Percentiles rank a stretch among this genome's conserved stretches.
Evolutionary conservation across 768 basidiomycete species (phyloP).

Genomic region (Hericium erinaceus): DNA sequence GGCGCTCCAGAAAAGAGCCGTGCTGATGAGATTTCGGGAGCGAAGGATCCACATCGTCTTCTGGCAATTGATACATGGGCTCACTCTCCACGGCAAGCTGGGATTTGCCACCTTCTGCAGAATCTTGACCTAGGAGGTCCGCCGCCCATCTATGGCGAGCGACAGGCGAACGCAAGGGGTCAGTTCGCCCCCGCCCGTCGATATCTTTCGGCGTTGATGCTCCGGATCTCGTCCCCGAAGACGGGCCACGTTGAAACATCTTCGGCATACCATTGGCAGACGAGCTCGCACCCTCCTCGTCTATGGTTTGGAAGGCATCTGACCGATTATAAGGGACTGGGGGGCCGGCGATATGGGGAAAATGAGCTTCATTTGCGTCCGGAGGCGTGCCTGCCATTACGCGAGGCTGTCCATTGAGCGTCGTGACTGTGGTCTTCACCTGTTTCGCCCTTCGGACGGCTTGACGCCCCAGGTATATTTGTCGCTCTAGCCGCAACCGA

Average conservation of each 20-base stretch:
- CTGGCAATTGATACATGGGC: not conserved
- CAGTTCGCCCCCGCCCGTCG: not conserved
- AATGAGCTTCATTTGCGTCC: not conserved
- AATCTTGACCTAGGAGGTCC: not conserved
- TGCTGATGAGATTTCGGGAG: not conserved
- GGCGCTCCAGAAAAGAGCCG: conserved; percentile 9
- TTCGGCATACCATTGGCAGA: not conserved
- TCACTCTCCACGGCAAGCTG: not conserved
- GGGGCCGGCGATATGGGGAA: not conserved
- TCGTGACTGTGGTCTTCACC: conserved; percentile 12
- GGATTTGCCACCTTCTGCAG: conserved; percentile 2
- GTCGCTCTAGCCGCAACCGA: conserved; percentile 73
- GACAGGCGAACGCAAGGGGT: not conserved
- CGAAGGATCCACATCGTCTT: conserved; percentile 1
- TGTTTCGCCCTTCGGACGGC: conserved; percentile 51
- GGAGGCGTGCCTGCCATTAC: not conserved
- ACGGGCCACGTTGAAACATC: not conserved
- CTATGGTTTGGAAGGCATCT: not conserved
- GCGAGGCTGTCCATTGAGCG: not conserved
- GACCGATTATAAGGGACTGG: not conserved
- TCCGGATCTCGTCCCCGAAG: conserved; percentile 1
- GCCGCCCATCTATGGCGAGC: not conserved
- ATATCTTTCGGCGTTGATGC: not conserved
- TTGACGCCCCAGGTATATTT: conserved; percentile 73
- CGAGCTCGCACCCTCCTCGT: not conserved